These are phyloP conservation scores for Tarenaya hassleriana DNA, from an alignment of 345 rosid genomes.

Conservation along the genomic window DNA sequence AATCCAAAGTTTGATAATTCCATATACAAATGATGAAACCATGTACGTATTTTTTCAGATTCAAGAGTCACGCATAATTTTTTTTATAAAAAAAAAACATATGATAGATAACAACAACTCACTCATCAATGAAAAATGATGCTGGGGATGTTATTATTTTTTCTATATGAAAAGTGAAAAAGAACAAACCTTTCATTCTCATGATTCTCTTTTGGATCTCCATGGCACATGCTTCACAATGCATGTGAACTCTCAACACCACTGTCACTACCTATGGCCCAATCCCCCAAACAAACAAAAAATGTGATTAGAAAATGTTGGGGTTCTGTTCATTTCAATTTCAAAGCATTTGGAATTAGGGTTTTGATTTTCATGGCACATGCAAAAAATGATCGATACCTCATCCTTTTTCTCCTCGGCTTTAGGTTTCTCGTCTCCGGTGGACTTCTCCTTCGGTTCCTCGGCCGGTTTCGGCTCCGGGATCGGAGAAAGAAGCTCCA, in stretches of 20 bases:
- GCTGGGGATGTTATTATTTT: too few species aligned
- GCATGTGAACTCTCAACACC: constrained; percentile 79
- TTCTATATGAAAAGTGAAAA: not conserved
- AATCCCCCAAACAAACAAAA: constrained; percentile 22
- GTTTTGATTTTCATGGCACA: too few species aligned
- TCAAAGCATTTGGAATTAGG: too few species aligned
- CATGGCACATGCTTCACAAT: constrained; percentile 90
- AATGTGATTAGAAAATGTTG: too few species aligned
- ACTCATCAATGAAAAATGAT: too few species aligned
- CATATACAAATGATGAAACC: too few species aligned
- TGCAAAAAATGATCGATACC: constrained; percentile 34
- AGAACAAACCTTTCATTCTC: constrained; percentile 66
- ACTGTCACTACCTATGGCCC: constrained; percentile 47
- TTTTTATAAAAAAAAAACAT: too few species aligned
- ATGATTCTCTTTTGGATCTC: constrained; percentile 80
- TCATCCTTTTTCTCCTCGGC: constrained; percentile 67
- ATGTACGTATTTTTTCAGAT: too few species aligned
- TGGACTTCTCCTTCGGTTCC: constrained; percentile 49
- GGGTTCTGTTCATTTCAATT: too few species aligned
- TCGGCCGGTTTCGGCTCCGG: constrained; percentile 61
- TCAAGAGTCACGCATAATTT: too few species aligned
- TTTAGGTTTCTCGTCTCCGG: constrained; percentile 45
- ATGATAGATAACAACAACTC: too few species aligned
- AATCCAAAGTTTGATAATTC: too few species aligned
- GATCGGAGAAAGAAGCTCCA: constrained; percentile 82